phyloP scores from a whole-genome alignment of 2,329 filamentous ascomycete species.

The Arthrobotrys megalospora region DNA sequence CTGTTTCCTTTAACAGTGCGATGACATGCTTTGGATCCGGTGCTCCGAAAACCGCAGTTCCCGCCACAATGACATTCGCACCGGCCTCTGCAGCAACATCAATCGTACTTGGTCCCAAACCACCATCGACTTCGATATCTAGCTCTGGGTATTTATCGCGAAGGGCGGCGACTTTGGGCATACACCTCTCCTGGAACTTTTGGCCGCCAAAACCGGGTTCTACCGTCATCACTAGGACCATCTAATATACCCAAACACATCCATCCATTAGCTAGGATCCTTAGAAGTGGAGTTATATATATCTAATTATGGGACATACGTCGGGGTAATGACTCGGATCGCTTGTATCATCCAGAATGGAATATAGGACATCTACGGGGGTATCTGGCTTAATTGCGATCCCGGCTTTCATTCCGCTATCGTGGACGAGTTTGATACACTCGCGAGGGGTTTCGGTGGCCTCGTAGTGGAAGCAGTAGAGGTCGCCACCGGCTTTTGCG shows the following conservation, averaged over 20 bases:
- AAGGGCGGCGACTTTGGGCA: conserved; percentile 91
- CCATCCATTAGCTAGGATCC: no score
- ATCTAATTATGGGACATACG: conserved; percentile 2
- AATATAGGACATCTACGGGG: conserved; percentile 88
- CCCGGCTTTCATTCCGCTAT: conserved; percentile 87
- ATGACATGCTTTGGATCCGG: conserved; percentile 91
- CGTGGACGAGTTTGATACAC: conserved; percentile 91
- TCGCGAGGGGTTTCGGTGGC: conserved; percentile 89
- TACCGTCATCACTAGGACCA: conserved; percentile 99
- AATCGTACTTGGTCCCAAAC: conserved; percentile 88
- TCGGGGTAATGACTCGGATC: conserved; percentile 72
- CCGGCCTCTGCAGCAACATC: conserved; percentile 94
- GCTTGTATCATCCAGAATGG: conserved; percentile 80
- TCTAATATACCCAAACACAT: conserved; percentile 72
- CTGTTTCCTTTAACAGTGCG: conserved; percentile 81
- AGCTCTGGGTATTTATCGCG: conserved; percentile 88
- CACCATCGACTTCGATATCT: conserved; percentile 98
- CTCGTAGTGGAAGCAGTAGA: conserved; percentile 99
- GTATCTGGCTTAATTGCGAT: conserved; percentile 97
- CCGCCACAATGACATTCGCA: conserved; percentile 97
- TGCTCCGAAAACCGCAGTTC: conserved; percentile 94
- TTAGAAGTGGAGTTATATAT: neutral
- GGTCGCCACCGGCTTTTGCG: conserved; percentile 90
- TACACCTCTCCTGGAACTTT: conserved; percentile 96
- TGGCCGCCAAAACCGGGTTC: conserved; percentile 97